phyloP scores from a whole-genome alignment of 495 filamentous ascomycete genomes.

The Penicillium alfredii region DNA sequence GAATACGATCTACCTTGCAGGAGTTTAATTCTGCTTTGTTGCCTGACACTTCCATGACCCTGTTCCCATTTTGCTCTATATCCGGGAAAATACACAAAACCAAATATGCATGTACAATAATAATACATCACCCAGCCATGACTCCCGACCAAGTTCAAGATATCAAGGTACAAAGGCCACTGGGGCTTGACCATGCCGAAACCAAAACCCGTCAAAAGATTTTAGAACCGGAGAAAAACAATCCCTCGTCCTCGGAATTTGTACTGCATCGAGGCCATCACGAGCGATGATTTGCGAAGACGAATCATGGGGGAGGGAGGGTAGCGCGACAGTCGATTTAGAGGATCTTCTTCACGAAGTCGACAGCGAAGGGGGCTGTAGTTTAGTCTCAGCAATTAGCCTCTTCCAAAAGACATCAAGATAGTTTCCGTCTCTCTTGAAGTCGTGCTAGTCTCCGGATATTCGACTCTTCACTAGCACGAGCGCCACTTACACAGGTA shows the following conservation, averaged over 20 bases:
- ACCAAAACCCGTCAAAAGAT: background rate
- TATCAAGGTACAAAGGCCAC: constrained; percentile 1
- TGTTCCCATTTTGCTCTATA: constrained; percentile 14
- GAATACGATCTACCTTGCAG: constrained; percentile 14
- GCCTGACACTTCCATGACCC: background rate
- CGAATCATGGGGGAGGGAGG: constrained; percentile 1
- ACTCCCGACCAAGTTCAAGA: constrained; percentile 2
- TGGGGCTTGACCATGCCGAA: background rate
- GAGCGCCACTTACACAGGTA: constrained; percentile 92
- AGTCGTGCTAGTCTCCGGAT: too few relatives aligned
- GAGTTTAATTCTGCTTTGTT: constrained; percentile 1
- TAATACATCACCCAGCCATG: constrained; percentile 26
- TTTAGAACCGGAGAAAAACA: background rate
- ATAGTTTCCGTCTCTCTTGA: too few relatives aligned
- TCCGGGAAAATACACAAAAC: constrained; percentile 14
- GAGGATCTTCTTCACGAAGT: constrained; percentile 68
- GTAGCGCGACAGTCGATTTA: constrained; percentile 35
- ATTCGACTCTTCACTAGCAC: too few relatives aligned
- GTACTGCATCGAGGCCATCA: constrained; percentile 4
- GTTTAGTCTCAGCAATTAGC: constrained; percentile 2
- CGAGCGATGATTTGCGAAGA: constrained; percentile 8
- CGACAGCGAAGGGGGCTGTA: constrained; percentile 75
- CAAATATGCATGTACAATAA: constrained; percentile 30
- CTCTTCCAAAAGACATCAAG: too few relatives aligned
- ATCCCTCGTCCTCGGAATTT: constrained; percentile 1